phyloP scores from a whole-genome alignment of 352 stramenopile species.

The Globisporangium emineosum region DNA sequence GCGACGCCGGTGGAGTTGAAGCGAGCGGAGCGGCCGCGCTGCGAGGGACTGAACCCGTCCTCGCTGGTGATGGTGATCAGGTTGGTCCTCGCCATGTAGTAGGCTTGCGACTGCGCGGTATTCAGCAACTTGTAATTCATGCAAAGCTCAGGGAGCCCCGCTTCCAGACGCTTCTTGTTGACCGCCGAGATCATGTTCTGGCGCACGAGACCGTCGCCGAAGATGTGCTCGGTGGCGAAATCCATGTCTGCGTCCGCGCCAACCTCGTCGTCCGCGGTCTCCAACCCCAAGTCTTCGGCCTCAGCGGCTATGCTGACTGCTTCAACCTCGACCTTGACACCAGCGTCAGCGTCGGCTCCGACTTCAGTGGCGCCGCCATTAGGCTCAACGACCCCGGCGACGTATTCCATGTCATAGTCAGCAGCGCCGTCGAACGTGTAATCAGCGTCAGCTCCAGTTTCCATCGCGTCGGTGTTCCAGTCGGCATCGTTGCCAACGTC shows the following conservation, averaged over 20 bases:
- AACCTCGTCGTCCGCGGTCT: neutral
- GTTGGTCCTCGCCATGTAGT: slow-evolving; percentile 23
- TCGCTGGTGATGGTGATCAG: slow-evolving; percentile 17
- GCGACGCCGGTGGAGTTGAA: slow-evolving; percentile 28
- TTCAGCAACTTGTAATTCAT: slow-evolving; percentile 19
- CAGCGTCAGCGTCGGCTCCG: neutral
- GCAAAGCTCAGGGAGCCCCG: neutral
- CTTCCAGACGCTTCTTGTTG: slow-evolving; percentile 1
- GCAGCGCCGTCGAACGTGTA: neutral
- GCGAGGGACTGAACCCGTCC: slow-evolving; percentile 19
- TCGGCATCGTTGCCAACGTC: neutral
- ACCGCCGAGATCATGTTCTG: slow-evolving; percentile 6
- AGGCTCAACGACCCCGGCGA: neutral
- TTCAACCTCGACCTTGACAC: neutral
- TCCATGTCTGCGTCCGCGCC: slow-evolving; percentile 7
- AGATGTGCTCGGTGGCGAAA: neutral
- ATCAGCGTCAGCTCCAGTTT: too few relatives aligned
- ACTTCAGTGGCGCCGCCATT: too few relatives aligned
- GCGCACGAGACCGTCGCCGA: slow-evolving; percentile 1
- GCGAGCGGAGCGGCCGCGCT: slow-evolving; percentile 18
- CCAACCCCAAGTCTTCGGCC: neutral
- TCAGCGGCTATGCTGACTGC: neutral
- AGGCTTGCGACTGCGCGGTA: slow-evolving; percentile 20
- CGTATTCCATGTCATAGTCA: neutral
- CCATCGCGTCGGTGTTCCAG: too few relatives aligned